phyloP scores from a whole-genome alignment of 2,329 filamentous ascomycete species.

The Apiospora phragmitis region DNA sequence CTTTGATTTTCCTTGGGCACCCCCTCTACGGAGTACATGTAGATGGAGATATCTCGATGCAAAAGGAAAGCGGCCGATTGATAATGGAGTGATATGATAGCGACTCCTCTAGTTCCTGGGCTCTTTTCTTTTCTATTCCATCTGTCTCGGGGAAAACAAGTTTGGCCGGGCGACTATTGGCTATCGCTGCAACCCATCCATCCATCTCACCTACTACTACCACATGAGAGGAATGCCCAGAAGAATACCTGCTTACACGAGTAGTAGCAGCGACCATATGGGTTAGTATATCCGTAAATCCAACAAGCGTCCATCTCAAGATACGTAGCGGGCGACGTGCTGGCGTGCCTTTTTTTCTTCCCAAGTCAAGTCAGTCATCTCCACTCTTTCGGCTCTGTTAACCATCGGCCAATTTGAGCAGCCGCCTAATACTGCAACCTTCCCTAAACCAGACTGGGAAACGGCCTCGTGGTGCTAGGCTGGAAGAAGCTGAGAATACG shows the following conservation, averaged over 20 bases:
- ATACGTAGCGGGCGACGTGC: background rate
- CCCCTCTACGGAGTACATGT: background rate
- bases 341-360: background rate
- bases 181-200: background rate
- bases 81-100: background rate
- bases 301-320: background rate
- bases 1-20: background rate
- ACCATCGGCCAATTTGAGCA: background rate
- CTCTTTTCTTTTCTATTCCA: background rate
- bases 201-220: background rate
- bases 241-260: background rate
- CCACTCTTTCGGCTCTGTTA: background rate
- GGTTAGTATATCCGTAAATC: background rate
- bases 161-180: background rate
- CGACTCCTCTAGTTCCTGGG: background rate
- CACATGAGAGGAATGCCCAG: too few relatives aligned
- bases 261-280: background rate
- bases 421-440: background rate
- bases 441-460: slow-evolving; percentile 2
- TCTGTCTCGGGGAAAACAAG: slow-evolving; percentile 2
- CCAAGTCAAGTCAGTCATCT: background rate
- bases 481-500: background rate
- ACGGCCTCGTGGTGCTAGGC: background rate
- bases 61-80: background rate
- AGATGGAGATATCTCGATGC: background rate